A percentile compares a stretch with the other conserved stretches of the same genome.
Conservation (phyloP, 805 yeast genomes). For the Barnettozyma populi region DNA sequence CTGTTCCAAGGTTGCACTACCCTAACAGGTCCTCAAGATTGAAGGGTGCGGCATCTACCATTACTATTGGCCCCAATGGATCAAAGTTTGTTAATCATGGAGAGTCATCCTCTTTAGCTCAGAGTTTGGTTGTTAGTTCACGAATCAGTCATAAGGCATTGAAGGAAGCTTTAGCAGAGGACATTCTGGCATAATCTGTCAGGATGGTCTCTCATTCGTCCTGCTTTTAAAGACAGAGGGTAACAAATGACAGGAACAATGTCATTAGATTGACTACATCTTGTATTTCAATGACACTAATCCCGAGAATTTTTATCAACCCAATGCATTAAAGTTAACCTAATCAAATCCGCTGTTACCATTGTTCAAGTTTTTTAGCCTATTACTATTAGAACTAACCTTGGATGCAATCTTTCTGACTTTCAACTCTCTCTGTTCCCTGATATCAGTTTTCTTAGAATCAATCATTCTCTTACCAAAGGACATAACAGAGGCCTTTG, state of each 20-base stretch:
- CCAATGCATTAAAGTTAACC: too few relatives aligned
- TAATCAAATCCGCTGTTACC: conserved; percentile 7
- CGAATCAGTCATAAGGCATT: conserved; percentile 24
- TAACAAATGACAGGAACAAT: too few relatives aligned
- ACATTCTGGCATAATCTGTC: conserved; percentile 2
- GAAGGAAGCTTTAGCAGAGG: conserved; percentile 20
- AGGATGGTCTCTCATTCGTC: too few relatives aligned
- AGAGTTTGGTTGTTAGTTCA: conserved; percentile 19
- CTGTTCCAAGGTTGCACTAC: conserved; percentile 1
- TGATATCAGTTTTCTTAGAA: conserved; percentile 8
- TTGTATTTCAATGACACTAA: too few relatives aligned
- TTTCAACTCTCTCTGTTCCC: conserved; percentile 21
- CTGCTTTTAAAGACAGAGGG: too few relatives aligned
- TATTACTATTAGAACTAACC: conserved; percentile 2
- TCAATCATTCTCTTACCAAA: conserved; percentile 32
- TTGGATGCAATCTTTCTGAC: conserved; percentile 17
- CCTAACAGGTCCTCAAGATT: conserved; percentile 9
- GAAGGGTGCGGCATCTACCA: conserved; percentile 22
- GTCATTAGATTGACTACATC: too few relatives aligned
- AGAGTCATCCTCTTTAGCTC: conserved; percentile 19
- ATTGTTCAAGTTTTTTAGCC: conserved; percentile 6
- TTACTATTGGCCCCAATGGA: conserved; percentile 25
- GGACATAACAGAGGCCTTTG: conserved; percentile 54
- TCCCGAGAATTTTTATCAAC: too few relatives aligned
- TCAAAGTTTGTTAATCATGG: conserved; percentile 25